phyloP scores from a whole-genome alignment of 2,329 filamentous ascomycete species.

The Phyllosticta capitalensis region DNA sequence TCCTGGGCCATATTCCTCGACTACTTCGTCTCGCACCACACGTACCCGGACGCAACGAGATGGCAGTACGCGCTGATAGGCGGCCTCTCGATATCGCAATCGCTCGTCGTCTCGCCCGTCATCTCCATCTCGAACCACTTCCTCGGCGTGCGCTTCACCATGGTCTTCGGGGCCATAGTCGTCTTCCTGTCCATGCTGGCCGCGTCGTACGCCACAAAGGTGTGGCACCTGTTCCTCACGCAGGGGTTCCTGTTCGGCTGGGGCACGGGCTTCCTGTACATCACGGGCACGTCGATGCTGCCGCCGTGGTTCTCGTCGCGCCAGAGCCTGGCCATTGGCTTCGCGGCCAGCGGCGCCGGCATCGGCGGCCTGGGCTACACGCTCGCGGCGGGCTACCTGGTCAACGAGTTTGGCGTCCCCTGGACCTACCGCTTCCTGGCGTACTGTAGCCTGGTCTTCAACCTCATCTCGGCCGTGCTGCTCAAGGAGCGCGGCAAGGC shows the following conservation, averaged over 20 bases:
- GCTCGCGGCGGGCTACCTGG: conserved; percentile 23
- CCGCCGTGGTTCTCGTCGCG: conserved; percentile 30
- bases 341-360: conserved; percentile 26
- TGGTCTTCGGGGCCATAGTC: conserved; percentile 22
- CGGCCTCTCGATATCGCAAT: conserved; percentile 20
- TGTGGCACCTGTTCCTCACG: conserved; percentile 28
- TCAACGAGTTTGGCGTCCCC: conserved; percentile 19
- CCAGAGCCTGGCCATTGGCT: conserved; percentile 28
- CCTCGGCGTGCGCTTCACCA: conserved; percentile 16
- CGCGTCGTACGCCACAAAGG: conserved; percentile 23
- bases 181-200: conserved; percentile 22
- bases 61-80: conserved; percentile 29
- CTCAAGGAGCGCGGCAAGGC: conserved; percentile 17
- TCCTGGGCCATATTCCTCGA: conserved; percentile 5
- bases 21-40: background rate
- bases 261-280: conserved; percentile 28
- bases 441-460: conserved; percentile 17
- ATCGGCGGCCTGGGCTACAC: conserved; percentile 21
- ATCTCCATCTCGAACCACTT: conserved; percentile 13
- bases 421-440: conserved; percentile 24
- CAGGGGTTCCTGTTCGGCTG: conserved; percentile 25
- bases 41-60: conserved; percentile 14
- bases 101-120: conserved; percentile 21
- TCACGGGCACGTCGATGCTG: conserved; percentile 24
- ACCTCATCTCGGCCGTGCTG: conserved; percentile 18